These are phyloP conservation scores for Heracleum sosnowskyi DNA, from an alignment of 129 eudicot genomes.

Conservation along the genomic window DNA sequence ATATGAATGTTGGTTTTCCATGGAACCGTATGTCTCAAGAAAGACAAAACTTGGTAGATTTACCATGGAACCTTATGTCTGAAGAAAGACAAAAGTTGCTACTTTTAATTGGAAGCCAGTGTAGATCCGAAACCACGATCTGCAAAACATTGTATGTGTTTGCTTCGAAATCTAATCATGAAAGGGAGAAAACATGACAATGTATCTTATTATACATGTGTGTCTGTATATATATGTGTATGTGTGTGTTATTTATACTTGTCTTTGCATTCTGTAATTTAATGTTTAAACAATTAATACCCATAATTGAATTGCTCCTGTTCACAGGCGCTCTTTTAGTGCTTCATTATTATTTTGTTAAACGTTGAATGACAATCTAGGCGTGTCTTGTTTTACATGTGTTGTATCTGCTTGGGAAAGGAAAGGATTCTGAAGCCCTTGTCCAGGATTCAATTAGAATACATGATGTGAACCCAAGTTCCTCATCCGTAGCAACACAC, in stretches of 20 bases:
- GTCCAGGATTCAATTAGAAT: conserved; percentile 60
- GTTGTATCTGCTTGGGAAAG: conserved; percentile 62
- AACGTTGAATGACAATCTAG: not conserved
- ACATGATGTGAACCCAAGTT: conserved; percentile 50
- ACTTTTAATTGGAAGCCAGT: no score
- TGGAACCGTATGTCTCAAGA: not conserved
- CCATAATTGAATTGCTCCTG: not conserved
- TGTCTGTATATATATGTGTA: no score
- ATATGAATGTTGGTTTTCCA: conserved; percentile 11
- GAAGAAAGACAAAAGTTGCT: no score
- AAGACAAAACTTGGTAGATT: no score
- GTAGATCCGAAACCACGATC: no score
- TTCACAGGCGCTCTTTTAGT: not conserved
- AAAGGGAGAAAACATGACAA: not conserved
- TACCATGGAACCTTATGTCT: no score
- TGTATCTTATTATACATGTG: not conserved
- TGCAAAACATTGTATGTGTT: not conserved
- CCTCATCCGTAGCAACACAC: not conserved
- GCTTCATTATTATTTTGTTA: not conserved
- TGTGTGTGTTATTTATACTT: not conserved
- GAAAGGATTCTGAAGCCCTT: conserved; percentile 59
- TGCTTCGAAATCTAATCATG: not conserved
- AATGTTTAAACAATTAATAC: not conserved
- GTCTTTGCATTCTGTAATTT: not conserved
- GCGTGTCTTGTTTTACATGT: conserved; percentile 36